Percentiles rank a stretch among this genome's conserved stretches.
Conservation (phyloP, 495 filamentous ascomycete species). For the Penicillium crystallinum region DNA sequence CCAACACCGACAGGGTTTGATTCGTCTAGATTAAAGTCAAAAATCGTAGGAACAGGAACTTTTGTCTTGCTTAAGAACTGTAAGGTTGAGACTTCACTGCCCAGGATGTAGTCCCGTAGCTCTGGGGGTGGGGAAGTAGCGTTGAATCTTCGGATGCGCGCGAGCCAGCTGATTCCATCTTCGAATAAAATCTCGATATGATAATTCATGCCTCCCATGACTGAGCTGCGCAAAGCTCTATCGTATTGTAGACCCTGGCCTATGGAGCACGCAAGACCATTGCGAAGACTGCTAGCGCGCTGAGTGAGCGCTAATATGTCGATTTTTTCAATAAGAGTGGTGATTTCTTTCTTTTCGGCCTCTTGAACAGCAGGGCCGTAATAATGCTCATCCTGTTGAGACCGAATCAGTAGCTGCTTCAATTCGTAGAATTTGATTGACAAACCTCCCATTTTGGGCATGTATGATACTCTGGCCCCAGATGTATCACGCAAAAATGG, state of each 20-base stretch:
- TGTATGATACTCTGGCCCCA: constrained; percentile 20
- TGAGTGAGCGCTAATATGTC: constrained; percentile 22
- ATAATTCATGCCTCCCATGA: constrained; percentile 37
- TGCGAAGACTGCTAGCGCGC: constrained; percentile 16
- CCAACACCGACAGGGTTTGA: constrained; percentile 31
- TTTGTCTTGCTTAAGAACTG: constrained; percentile 26
- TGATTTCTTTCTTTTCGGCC: constrained; percentile 26
- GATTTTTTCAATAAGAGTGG: constrained; percentile 25
- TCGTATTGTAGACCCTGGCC: constrained; percentile 23
- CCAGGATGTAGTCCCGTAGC: constrained; percentile 27
- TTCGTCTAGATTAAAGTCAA: constrained; percentile 23
- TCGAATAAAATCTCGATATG: constrained; percentile 25
- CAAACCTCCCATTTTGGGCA: constrained; percentile 36
- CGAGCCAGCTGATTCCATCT: constrained; percentile 25
- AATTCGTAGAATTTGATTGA: background rate
- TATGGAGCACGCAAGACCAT: constrained; percentile 23
- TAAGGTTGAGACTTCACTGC: constrained; percentile 31
- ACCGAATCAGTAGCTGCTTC: background rate
- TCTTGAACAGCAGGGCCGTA: constrained; percentile 20
- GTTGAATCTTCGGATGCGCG: constrained; percentile 23
- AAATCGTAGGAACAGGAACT: constrained; percentile 26
- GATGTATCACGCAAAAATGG: constrained; percentile 30
- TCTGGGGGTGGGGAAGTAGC: constrained; percentile 28
- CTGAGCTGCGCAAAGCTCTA: constrained; percentile 19
- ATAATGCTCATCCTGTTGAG: constrained; percentile 22